phyloP scores from a whole-genome alignment of 805 yeast genomes.

The Starmerella bombicola region DNA sequence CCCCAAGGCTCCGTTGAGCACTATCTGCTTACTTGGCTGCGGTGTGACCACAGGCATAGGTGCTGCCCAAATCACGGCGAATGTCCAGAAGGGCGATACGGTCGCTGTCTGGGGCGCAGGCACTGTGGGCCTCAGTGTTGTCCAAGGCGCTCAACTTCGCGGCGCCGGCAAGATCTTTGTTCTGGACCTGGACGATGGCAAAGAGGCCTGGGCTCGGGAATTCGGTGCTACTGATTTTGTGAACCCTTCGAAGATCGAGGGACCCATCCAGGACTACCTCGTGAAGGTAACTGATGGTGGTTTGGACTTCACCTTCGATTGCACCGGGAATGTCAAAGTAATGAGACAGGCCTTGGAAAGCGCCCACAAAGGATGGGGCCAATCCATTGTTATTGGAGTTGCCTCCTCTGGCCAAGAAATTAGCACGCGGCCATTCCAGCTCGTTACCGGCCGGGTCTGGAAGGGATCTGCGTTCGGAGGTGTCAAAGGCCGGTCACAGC shows the following conservation, averaged over 20 bases:
- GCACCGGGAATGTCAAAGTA: conserved; percentile 91
- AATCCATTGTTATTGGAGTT: conserved; percentile 88
- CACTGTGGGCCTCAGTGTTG: conserved; percentile 89
- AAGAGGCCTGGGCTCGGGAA: conserved; percentile 71
- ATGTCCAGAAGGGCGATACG: conserved; percentile 79
- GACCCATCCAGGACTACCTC: conserved; percentile 59
- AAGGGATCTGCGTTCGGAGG: conserved; percentile 99
- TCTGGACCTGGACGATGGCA: conserved; percentile 73
- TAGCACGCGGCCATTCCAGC: conserved; percentile 94
- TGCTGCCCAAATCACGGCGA: conserved; percentile 89
- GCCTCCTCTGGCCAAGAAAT: conserved; percentile 98
- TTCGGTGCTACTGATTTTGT: conserved; percentile 95
- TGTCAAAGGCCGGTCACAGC: conserved; percentile 91
- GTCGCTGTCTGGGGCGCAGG: conserved; percentile 98
- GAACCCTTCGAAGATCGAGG: conserved; percentile 59
- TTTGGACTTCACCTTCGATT: conserved; percentile 88
- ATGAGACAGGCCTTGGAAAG: conserved; percentile 96
- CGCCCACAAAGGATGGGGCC: conserved; percentile 99
- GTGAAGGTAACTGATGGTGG: conserved; percentile 95
- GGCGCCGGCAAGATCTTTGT: conserved; percentile 69
- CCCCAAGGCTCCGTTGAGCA: conserved; percentile 69
- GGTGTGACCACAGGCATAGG: conserved; percentile 99
- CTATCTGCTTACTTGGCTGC: conserved; percentile 88
- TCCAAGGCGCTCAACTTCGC: conserved; percentile 83
- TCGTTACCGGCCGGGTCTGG: conserved; percentile 98